These are phyloP conservation scores for Plasmodium gonderi DNA, from an alignment of 169 alveolate genomes.

Conservation along the genomic window DNA sequence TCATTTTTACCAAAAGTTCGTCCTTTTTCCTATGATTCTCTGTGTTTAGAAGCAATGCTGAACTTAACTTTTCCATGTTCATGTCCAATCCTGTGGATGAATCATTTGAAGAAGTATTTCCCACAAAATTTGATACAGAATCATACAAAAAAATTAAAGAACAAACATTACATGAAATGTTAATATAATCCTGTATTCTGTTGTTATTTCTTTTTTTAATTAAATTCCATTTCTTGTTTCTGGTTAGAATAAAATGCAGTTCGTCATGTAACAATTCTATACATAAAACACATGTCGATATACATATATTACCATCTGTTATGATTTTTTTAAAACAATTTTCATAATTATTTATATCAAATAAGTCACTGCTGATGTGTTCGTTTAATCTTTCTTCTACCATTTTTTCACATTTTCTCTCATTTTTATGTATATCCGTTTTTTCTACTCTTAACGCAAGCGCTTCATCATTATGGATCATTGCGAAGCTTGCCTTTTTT, in stretches of 20 bases:
- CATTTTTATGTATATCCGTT: too few species aligned
- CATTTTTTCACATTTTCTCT: neutral
- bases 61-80: neutral
- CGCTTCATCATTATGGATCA: too few species aligned
- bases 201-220: neutral
- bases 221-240: slow-evolving; percentile 22
- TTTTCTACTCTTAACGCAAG: too few species aligned
- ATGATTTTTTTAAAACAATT: slow-evolving; percentile 4
- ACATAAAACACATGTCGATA: slow-evolving; percentile 37
- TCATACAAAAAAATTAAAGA: slow-evolving; percentile 44
- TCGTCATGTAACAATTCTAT: slow-evolving; percentile 26
- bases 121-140: neutral
- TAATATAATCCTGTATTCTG: slow-evolving; percentile 5
- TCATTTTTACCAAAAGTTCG: too few species aligned
- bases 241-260: slow-evolving; percentile 14
- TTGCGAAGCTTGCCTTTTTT: too few species aligned
- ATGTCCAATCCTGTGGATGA: neutral
- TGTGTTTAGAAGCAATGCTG: too few species aligned
- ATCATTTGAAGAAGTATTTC: neutral
- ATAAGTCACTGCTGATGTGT: neutral
- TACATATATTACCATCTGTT: slow-evolving; percentile 48
- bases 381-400: neutral
- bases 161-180: slow-evolving; percentile 53
- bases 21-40: too few species aligned
- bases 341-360: slow-evolving; percentile 58